These are phyloP conservation scores for Vachellia pachyceras DNA, from an alignment of 306 rosid species.

Conservation along the genomic window DNA sequence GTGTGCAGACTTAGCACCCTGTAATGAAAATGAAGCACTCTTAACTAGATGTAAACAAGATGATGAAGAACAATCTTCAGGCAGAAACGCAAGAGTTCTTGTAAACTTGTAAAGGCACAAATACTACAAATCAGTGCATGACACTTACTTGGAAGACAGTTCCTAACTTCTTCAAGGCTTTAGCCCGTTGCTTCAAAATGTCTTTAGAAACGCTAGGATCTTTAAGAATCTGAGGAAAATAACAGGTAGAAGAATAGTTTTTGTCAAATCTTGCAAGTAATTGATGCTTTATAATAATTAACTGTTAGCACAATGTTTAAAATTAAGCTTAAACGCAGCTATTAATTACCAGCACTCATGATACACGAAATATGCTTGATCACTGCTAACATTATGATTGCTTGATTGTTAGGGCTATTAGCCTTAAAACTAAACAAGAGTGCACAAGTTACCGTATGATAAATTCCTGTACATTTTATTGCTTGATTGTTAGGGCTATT, in stretches of 20 bases:
- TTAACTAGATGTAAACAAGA: conserved; percentile 15
- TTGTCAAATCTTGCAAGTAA: conserved; percentile 11
- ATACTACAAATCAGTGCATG: conserved; percentile 30
- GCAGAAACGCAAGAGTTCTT: conserved; percentile 6
- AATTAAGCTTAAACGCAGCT: not conserved
- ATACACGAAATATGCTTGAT: not conserved
- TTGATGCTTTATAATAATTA: conserved; percentile 17
- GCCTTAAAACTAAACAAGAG: not conserved
- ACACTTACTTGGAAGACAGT: conserved; percentile 81
- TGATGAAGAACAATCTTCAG: not conserved
- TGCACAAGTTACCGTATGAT: not conserved
- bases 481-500: not conserved
- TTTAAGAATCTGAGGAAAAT: conserved; percentile 71
- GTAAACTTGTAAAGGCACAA: not conserved
- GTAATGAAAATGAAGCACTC: conserved; percentile 34
- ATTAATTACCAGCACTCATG: not conserved
- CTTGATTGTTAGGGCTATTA: not conserved
- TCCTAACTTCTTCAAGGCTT: conserved; percentile 77
- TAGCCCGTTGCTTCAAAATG: conserved; percentile 67
- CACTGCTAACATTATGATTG: not conserved
- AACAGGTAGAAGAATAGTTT: conserved; percentile 4
- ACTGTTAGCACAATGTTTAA: not conserved
- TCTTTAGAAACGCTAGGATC: conserved; percentile 80
- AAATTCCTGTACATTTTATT: not conserved
- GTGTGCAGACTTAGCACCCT: conserved; percentile 83